Evolutionary conservation across 768 basidiomycete species (phyloP).

Genomic region (Hygrophorus russula): DNA sequence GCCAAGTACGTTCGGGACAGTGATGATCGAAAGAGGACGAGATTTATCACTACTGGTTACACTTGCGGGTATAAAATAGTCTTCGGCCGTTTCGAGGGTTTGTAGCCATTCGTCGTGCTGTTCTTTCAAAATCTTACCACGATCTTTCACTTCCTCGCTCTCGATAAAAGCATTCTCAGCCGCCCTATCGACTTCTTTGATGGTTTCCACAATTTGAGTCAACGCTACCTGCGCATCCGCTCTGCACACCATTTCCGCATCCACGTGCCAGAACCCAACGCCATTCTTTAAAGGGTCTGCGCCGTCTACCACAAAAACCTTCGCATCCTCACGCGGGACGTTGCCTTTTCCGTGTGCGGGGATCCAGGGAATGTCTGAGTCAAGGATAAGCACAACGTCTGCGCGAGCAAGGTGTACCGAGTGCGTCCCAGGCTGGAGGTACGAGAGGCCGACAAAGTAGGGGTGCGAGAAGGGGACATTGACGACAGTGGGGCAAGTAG

Average conservation of each 20-base stretch:
- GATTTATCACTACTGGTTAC: background rate
- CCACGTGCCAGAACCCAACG: constrained; percentile 39
- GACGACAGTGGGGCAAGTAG: constrained; percentile 37
- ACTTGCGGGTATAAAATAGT: constrained; percentile 10
- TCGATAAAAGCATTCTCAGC: too few species aligned
- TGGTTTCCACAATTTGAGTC: constrained; percentile 30
- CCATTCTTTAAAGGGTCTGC: constrained; percentile 48
- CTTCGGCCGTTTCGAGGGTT: too few species aligned
- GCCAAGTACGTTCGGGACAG: constrained; percentile 38
- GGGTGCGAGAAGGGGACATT: constrained; percentile 49
- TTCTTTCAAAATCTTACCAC: too few species aligned
- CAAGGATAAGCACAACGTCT: constrained; percentile 56
- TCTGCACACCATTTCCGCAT: constrained; percentile 46
- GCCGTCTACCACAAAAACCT: constrained; percentile 49
- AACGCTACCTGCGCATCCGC: constrained; percentile 46
- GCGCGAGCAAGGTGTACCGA: constrained; percentile 37
- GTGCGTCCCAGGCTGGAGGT: constrained; percentile 32
- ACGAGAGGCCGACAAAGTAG: constrained; percentile 40
- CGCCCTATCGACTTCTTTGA: constrained; percentile 13
- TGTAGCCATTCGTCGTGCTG: too few species aligned
- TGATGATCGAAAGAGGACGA: constrained; percentile 15
- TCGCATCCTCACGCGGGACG: constrained; percentile 28
- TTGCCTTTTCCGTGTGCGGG: constrained; percentile 24
- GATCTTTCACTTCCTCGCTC: too few species aligned
- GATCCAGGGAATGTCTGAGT: constrained; percentile 59